These are phyloP conservation scores for Pseudoturritis turrita DNA, from an alignment of 345 rosid species.

Conservation along the genomic window DNA sequence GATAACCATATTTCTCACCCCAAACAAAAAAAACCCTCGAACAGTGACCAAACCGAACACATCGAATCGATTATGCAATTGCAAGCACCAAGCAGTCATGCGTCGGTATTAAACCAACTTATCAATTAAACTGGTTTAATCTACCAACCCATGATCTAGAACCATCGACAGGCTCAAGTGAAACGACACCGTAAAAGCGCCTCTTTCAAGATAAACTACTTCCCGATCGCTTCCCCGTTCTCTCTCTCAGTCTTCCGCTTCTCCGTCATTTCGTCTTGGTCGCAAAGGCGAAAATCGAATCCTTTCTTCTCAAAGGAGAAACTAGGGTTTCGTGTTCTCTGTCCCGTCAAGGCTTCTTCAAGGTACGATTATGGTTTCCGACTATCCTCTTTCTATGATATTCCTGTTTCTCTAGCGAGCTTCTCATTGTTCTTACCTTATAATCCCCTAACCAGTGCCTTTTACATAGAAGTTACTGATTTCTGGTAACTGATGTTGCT, in stretches of 20 bases:
- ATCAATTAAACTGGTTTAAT: neutral
- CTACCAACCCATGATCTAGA: constrained; percentile 8
- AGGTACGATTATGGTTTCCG: constrained; percentile 1
- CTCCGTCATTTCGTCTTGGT: constrained; percentile 5
- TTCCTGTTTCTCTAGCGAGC: neutral
- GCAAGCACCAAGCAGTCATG: neutral
- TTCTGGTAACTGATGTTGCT: neutral
- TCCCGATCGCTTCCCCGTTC: neutral
- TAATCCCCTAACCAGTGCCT: neutral
- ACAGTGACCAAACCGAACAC: neutral
- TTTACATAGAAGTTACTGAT: neutral
- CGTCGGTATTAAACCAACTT: neutral
- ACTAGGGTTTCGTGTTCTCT: constrained; percentile 15
- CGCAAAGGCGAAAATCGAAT: neutral
- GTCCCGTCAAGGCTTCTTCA: neutral
- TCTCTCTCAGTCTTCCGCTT: neutral
- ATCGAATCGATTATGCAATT: neutral
- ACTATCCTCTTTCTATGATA: neutral
- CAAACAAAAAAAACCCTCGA: neutral
- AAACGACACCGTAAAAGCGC: constrained; percentile 16
- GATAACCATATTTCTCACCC: too few species aligned
- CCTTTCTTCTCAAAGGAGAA: neutral
- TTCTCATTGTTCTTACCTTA: neutral
- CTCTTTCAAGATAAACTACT: constrained; percentile 8
- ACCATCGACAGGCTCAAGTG: neutral